Base-by-base conservation (phyloP, 2,329 filamentous ascomycete genomes). In the Incumbomyces delicatus region DNA sequence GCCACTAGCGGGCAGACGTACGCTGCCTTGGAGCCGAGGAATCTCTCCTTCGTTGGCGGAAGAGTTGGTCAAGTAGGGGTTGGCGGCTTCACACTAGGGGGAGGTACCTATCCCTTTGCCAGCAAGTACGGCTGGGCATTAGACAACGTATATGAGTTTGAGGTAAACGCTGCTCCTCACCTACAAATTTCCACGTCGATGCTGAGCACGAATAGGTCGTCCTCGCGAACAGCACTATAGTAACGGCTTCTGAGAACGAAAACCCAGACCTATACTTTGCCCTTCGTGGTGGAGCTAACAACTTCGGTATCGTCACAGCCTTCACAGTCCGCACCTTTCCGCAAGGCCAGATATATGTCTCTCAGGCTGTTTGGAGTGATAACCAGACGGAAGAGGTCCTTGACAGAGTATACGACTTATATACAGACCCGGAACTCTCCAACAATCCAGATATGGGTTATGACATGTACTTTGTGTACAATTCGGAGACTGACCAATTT, bases 311-410 rank as follows among this genome's bases (percentile, higher is more conserved):
- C 35, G 62, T 68, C 46, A 65, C 69, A n/a, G 58, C 56, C 12
- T 67, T 67, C 49, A 64, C 68, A 17, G 56, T 73, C 8, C 58
- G 58, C 12, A 66, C 46, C 52, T 29, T 45, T 29, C 33, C 50
- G 10, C 41, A 27, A 34, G 41, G 41, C 16, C 29, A 33, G 13
- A 33, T 34, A 41, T 31, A 22, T 13, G 36, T 27, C 22, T 27
- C 22, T 27, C 22, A 27, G 36, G 82, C 85, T 1, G 79, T 76
- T 11, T 79, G 58, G 10, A 85, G 64, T 1, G 85, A 69, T 12
- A 83, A 69, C 13, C 83, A 54, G 6, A 85, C 58, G 11, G 81
- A 76, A 0, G 77, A 65, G 3, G 63, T 53, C 29, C 58, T 58
- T 18, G 62, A 64, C n/a, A 66, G 52, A 41, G 44, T 51, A 1